Evolutionary conservation across 345 rosid species (phyloP).

Genomic region (Moricandia arvensis): DNA sequence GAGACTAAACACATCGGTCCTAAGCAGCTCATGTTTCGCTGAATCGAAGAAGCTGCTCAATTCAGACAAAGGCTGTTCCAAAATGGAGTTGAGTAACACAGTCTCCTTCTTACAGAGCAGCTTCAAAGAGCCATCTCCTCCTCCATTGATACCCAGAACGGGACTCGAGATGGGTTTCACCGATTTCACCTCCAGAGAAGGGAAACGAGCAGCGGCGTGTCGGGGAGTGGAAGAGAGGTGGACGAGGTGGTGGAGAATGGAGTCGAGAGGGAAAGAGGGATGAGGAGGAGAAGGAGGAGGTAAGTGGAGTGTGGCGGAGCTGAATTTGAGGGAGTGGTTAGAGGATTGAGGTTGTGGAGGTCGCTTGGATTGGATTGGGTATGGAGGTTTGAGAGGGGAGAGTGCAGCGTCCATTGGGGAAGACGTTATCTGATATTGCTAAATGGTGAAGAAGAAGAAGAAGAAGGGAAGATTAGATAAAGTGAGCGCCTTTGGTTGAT

Average conservation of each 20-base stretch:
- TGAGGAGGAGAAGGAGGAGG: conserved; percentile 55
- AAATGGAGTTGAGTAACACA: conserved; percentile 46
- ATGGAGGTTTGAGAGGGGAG: conserved; percentile 60
- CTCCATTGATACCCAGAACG: conserved; percentile 29
- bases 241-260: conserved; percentile 74
- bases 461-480: background rate
- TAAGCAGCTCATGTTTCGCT: conserved; percentile 49
- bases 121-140: conserved; percentile 42
- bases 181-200: conserved; percentile 41
- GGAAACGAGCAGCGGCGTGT: conserved; percentile 33
- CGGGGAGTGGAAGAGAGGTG: conserved; percentile 58
- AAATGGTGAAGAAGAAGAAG: background rate
- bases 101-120: conserved; percentile 55
- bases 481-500: conserved; percentile 21
- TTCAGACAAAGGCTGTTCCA: conserved; percentile 49
- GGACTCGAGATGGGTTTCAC: conserved; percentile 22
- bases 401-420: conserved; percentile 63
- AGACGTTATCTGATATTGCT: conserved; percentile 25
- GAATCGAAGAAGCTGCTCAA: conserved; percentile 58
- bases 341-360: conserved; percentile 33
- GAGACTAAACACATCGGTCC: conserved; percentile 59
- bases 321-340: conserved; percentile 53
- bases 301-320: conserved; percentile 56
- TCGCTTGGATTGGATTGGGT: conserved; percentile 46
- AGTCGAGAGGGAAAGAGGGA: conserved; percentile 59